phyloP scores from a whole-genome alignment of 2,329 filamentous ascomycete species.

The Neonectria neomacrospora region DNA sequence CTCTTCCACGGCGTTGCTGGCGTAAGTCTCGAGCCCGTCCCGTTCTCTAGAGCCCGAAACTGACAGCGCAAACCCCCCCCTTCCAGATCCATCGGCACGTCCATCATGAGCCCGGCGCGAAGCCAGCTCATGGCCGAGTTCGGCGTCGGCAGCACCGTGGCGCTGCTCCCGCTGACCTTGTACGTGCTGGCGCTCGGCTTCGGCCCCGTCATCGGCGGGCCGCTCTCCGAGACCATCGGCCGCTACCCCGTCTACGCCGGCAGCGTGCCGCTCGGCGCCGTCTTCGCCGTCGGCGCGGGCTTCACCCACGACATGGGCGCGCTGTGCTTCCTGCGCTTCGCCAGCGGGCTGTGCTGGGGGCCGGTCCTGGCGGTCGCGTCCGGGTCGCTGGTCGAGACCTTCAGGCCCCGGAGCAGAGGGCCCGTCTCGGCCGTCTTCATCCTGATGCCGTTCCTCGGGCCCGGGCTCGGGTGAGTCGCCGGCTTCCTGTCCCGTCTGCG shows the following conservation, averaged over 20 bases:
- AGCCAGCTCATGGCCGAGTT: constrained; percentile 62
- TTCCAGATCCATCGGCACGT: constrained; percentile 64
- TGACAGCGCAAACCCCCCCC: neutral
- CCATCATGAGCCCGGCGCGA: constrained; percentile 60
- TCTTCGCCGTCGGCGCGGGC: constrained; percentile 68
- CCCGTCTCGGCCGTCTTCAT: constrained; percentile 58
- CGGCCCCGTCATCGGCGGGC: constrained; percentile 69
- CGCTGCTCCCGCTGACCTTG: constrained; percentile 68
- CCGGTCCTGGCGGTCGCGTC: constrained; percentile 61
- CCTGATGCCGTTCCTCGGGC: constrained; percentile 64
- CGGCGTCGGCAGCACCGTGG: constrained; percentile 62
- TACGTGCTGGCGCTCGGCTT: constrained; percentile 70
- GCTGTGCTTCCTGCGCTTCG: constrained; percentile 65
- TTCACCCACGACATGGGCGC: constrained; percentile 61
- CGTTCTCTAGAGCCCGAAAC: neutral
- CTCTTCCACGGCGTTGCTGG: constrained; percentile 53
- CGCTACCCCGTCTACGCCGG: constrained; percentile 63
- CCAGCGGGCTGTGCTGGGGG: constrained; percentile 63
- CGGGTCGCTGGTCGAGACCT: constrained; percentile 63
- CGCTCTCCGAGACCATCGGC: constrained; percentile 68
- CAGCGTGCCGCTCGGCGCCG: constrained; percentile 57
- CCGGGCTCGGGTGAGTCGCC: constrained; percentile 59
- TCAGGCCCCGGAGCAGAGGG: constrained; percentile 54
- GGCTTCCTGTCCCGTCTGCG: rapidly evolving
- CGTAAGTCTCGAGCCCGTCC: constrained; percentile 47